Conservation (phyloP, 352 stramenopile species). For the Phytophthora agathidicida region DNA sequence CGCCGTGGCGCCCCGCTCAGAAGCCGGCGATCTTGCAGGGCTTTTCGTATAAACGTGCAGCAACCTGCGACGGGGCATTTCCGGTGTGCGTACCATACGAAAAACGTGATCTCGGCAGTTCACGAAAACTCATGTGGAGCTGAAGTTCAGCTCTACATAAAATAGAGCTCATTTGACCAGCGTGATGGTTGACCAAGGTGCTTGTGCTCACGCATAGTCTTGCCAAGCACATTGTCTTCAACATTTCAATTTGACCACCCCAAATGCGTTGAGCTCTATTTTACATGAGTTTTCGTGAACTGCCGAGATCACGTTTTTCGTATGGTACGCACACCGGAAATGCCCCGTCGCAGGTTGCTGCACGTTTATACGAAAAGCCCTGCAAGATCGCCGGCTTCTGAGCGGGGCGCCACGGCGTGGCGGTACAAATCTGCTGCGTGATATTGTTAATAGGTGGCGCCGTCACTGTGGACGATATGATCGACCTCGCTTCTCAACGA, state of each 20-base stretch:
- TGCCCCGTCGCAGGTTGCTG: slow-evolving; percentile 3
- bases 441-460: slow-evolving; percentile 13
- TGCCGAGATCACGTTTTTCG: neutral
- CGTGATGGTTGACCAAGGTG: too few relatives aligned
- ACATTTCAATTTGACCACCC: too few relatives aligned
- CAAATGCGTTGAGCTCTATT: too few relatives aligned
- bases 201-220: too few relatives aligned
- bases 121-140: too few relatives aligned
- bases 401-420: neutral
- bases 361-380: slow-evolving; percentile 2
- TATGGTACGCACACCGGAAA: neutral
- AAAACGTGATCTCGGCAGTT: neutral
- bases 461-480: too few relatives aligned
- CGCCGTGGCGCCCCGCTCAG: neutral
- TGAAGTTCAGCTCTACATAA: too few relatives aligned
- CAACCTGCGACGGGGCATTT: slow-evolving; percentile 2
- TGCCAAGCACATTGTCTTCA: too few relatives aligned
- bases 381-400: slow-evolving; percentile 7
- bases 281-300: too few relatives aligned
- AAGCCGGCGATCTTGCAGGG: slow-evolving; percentile 7
- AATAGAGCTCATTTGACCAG: too few relatives aligned
- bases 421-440: neutral
- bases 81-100: neutral
- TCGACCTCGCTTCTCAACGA: too few relatives aligned
- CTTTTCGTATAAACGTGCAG: slow-evolving; percentile 1